Percentiles rank a stretch among this genome's conserved stretches.
Evolutionary conservation across 306 rosid genomes (phyloP).

Genomic region (Dryas alaskensis): DNA sequence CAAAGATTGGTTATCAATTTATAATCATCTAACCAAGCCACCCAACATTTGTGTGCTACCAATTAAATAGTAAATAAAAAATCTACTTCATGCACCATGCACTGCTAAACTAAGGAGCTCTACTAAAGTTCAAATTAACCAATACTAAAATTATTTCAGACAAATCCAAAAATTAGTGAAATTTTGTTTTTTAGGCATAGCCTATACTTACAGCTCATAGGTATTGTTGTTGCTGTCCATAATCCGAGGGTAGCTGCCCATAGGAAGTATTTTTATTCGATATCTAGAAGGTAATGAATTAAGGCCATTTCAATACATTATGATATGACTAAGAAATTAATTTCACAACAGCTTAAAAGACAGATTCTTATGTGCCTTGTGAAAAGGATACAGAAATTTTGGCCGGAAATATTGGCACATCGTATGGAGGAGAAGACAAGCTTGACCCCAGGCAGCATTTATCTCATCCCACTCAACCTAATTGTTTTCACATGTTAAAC

Average conservation of each 20-base stretch:
- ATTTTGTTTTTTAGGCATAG: background rate
- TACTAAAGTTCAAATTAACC: background rate
- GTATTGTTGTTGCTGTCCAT: slow-evolving; percentile 69
- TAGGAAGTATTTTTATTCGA: slow-evolving; percentile 87
- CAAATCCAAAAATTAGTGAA: no score
- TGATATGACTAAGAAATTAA: background rate
- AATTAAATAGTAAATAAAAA: slow-evolving; percentile 17
- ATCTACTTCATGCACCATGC: slow-evolving; percentile 9
- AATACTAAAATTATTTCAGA: background rate
- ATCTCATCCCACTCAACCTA: slow-evolving; percentile 99
- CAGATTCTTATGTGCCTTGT: background rate
- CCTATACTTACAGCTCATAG: slow-evolving; percentile 76
- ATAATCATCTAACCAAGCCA: background rate
- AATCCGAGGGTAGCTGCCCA: slow-evolving; percentile 98
- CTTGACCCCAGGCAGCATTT: slow-evolving; percentile 99
- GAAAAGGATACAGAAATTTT: slow-evolving; percentile 69
- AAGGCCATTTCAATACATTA: slow-evolving; percentile 25
- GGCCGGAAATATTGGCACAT: slow-evolving; percentile 96
- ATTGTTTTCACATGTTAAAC: slow-evolving; percentile 24
- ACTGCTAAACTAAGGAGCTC: background rate
- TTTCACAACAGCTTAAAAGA: background rate
- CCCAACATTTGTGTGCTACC: slow-evolving; percentile 9
- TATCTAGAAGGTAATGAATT: slow-evolving; percentile 52
- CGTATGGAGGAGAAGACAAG: slow-evolving; percentile 97
- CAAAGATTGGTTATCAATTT: background rate